A percentile compares a stretch with the other conserved stretches of the same genome.
These are phyloP conservation scores for Elsinoe ampelina DNA, from an alignment of 2,329 filamentous ascomycete species.

Conservation along the genomic window DNA sequence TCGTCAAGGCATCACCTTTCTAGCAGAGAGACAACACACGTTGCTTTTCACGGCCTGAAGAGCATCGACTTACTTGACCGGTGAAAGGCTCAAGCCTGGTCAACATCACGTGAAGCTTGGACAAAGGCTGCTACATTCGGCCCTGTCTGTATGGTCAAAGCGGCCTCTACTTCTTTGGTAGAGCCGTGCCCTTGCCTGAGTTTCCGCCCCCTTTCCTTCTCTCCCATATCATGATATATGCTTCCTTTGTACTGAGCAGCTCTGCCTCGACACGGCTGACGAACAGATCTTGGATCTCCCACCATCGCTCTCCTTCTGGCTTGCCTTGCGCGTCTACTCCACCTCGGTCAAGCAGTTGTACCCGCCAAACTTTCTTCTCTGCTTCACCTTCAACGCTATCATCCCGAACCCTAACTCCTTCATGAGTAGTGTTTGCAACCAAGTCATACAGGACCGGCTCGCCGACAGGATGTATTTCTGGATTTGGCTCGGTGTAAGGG, in stretches of 20 bases:
- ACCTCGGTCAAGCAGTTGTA: slow-evolving; percentile 69
- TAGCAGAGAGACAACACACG: not conserved
- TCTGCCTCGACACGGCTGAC: slow-evolving; percentile 85
- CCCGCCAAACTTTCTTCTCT: slow-evolving; percentile 92
- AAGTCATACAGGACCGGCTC: slow-evolving; percentile 93
- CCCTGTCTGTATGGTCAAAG: not conserved
- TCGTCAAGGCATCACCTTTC: not conserved
- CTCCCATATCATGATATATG: slow-evolving; percentile 96
- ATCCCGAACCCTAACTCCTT: slow-evolving; percentile 65
- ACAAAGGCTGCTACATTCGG: slow-evolving; percentile 7
- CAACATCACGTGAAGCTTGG: slow-evolving; percentile 1
- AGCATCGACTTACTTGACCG: not conserved
- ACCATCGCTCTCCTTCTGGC: slow-evolving; percentile 67
- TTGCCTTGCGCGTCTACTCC: slow-evolving; percentile 16
- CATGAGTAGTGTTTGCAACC: slow-evolving; percentile 88
- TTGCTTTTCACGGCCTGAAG: not conserved
- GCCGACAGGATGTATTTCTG: slow-evolving; percentile 55
- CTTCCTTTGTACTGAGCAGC: slow-evolving; percentile 83
- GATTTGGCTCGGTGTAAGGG: slow-evolving; percentile 85
- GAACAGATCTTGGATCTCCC: slow-evolving; percentile 86
- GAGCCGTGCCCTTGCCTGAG: slow-evolving; percentile 32
- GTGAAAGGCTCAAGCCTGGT: not conserved
- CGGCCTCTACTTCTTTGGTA: slow-evolving; percentile 11
- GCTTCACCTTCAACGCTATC: slow-evolving; percentile 80
- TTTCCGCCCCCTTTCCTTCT: slow-evolving; percentile 50